Conservation (phyloP, 345 rosid species). For the Fremontodendron californicum region DNA sequence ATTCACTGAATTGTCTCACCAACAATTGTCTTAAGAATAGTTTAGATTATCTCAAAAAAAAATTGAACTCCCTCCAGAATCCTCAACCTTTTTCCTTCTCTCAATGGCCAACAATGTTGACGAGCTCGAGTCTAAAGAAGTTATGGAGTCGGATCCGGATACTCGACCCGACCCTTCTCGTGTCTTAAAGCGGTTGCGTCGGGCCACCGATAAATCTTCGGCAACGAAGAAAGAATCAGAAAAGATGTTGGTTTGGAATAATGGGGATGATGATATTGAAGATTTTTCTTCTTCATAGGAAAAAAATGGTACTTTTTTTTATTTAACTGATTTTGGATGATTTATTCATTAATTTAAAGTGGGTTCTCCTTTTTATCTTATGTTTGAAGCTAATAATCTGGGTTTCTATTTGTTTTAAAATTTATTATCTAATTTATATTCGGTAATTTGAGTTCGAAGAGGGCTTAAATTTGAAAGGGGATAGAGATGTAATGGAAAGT, state of each 20-base stretch:
- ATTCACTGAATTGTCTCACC: no score
- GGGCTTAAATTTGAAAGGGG: background rate
- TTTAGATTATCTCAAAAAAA: no score
- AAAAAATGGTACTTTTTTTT: constrained; percentile 33
- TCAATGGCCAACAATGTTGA: constrained; percentile 47
- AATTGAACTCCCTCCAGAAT: background rate
- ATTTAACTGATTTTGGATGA: background rate
- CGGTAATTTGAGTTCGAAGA: background rate
- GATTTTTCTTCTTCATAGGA: constrained; percentile 80
- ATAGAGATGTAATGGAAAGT: background rate
- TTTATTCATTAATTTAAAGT: background rate
- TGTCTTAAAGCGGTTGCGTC: constrained; percentile 67
- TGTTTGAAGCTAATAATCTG: background rate
- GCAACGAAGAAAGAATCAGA: constrained; percentile 11
- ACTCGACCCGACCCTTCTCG: constrained; percentile 25
- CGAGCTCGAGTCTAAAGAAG: constrained; percentile 17
- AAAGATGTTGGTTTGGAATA: constrained; percentile 11
- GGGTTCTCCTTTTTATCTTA: background rate
- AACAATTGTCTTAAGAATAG: no score
- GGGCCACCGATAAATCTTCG: constrained; percentile 27
- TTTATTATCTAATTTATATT: background rate
- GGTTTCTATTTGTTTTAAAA: background rate
- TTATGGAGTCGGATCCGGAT: constrained; percentile 46
- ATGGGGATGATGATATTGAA: constrained; percentile 68
- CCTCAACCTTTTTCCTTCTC: background rate